Base-by-base conservation (phyloP, 1,284 basidiomycete species). In the Moesziomyces parantarcticus region DNA sequence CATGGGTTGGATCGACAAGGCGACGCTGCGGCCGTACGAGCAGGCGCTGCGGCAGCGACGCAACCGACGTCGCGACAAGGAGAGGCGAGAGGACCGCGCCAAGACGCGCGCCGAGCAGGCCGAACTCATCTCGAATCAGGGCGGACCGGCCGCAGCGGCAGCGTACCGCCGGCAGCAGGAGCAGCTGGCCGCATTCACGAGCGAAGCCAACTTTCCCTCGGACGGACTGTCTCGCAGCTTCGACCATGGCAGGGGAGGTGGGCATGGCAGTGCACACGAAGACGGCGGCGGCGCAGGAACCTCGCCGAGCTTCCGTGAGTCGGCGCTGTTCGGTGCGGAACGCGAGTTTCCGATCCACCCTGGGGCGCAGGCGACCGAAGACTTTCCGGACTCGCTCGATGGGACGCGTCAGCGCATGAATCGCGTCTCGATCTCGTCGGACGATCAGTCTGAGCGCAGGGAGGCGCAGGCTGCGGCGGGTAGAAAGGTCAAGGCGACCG, bases 321-420 rank as follows among this genome's bases (percentile, higher is more conserved):
- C 80, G 18, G 79, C 80, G 29, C 46, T 82, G 71, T 60, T 69
- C 45, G 81, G 80, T n/a, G 77, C 81, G 3, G 81, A 83, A 46
- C 71, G 79, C 41, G 69, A 80, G 22, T 83, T 76, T 34, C 77
- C 80, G 0, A 53, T 78, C 22, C 81, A 83, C 47, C 79, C 79
- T 10, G 81, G 79, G 21, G 58, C 48, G 20, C 60, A 26, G 22
- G 61, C 18, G 50, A 70, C 53, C 18, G 74, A 78, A 25, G 77
- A 76, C 51, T 80, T 80, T 34, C 79, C 79, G 1, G 75, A 71
- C 49, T 70, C 69, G 42, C 63, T 75, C 14, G 41, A 64, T 20
- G 66, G 65, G 1, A 47, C 55, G 8, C 54, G 63, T 18, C 39
- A 45, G 20, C 64, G 69, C 4, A 21, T 71, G 50, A 58, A 62